Base-by-base conservation (phyloP, 495 filamentous ascomycete genomes). In the Pseudotulostoma volvatum region DNA sequence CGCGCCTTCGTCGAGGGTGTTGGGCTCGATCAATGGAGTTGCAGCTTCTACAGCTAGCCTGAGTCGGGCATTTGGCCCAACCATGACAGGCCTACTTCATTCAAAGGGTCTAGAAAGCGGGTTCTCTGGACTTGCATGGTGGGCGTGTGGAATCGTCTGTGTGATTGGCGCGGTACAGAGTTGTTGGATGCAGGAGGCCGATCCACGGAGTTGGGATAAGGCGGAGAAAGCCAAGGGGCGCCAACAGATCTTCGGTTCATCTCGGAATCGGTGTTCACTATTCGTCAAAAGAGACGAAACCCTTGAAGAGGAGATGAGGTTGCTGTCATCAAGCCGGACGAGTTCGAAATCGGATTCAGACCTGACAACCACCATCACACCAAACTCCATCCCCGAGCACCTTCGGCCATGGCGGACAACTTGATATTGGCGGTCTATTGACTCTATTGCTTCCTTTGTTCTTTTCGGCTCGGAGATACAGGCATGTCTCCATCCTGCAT, bases 11-110 rank as follows among this genome's bases (percentile, higher is more conserved):
- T 74, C 74, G 18, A 70, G 83, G 14, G 77, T 87, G 7, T 74
- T 95, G 9, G 90, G 90, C 0, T 77, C 79, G 4, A 81, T 97
- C 59, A 96, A 96, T 46, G 90, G 90, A 23, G 75, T 84, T n/a
- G 83, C 84, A 5, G 84, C 85, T 18, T 93, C 84, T 9, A 82
- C 79, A 4, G 90, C 92, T 16, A 93, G 85, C 51, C 59, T 96
- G 31, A 79, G 73, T 45, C 74, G 90, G 37, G 84, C 86, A 1
- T 74, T 93, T 48, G 90, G 90, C 2, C 90, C 90, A 3, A 86
- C 81, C 0, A 56, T 95, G 21, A 90, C 87, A 8, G 90, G 90
- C 3, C 55, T 84, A 11, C 68, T 97, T 36, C 88, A 95, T 56
- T 67, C 82, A 14, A 66, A 75, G 40, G 90, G 92, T 17, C 66